phyloP scores from a whole-genome alignment of 164 flowering plant species.

The Taxillus chinensis region DNA sequence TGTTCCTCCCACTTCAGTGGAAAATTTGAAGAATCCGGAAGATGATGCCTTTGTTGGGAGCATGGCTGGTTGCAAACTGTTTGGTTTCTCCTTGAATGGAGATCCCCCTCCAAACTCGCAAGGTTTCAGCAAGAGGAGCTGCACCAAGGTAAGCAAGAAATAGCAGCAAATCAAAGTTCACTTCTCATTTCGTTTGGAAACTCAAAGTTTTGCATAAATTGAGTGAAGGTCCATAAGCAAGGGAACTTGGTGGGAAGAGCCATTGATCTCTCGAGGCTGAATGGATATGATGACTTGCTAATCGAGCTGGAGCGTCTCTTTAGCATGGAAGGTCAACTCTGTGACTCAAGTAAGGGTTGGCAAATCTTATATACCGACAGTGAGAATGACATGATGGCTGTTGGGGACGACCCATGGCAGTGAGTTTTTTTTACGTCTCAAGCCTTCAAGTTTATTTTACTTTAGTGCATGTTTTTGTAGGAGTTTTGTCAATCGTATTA shows the following conservation, averaged over 20 bases:
- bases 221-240: constrained; percentile 86
- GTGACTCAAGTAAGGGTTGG: constrained; percentile 73
- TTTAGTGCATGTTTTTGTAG: too few species aligned
- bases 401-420: constrained; percentile 96
- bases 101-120: constrained; percentile 36
- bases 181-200: constrained; percentile 6
- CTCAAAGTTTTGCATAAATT: constrained; percentile 10
- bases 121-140: constrained; percentile 58
- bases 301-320: constrained; percentile 71
- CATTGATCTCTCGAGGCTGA: constrained; percentile 64
- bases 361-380: constrained; percentile 74
- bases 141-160: constrained; percentile 59
- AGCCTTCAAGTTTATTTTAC: not conserved
- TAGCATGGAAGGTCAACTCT: constrained; percentile 73
- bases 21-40: constrained; percentile 13
- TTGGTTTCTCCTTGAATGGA: constrained; percentile 62
- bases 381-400: constrained; percentile 80
- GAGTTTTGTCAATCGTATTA: too few species aligned
- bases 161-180: not conserved
- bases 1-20: constrained; percentile 13
- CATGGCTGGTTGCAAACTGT: constrained; percentile 44
- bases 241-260: constrained; percentile 88
- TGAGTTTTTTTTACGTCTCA: constrained; percentile 31
- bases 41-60: constrained; percentile 23
- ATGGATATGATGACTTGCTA: constrained; percentile 58